Conservation (phyloP, 2,329 filamentous ascomycete genomes). For the Ceratocystis alfenasii region DNA sequence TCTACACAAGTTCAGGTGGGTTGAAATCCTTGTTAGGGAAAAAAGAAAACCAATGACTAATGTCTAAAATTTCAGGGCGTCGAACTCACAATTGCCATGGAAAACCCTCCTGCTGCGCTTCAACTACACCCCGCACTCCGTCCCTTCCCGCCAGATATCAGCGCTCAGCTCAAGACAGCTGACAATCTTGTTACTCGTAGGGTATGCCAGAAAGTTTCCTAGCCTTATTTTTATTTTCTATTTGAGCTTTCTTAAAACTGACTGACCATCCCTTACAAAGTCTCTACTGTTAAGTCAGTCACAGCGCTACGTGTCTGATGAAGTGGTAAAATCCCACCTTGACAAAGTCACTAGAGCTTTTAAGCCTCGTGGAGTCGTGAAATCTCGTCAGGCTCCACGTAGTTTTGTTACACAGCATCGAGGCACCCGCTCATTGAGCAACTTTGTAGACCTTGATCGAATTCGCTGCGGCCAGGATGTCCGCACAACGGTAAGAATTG, state of each 20-base stretch:
- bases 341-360: constrained; percentile 1
- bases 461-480: constrained; percentile 44
- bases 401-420: not conserved
- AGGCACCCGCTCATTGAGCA: constrained; percentile 27
- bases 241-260: not conserved
- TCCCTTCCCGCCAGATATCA: not conserved
- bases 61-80: not conserved
- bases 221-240: not conserved
- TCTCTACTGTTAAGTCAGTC: not conserved
- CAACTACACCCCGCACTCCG: not conserved
- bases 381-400: not conserved
- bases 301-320: not conserved
- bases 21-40: not conserved
- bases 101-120: not conserved
- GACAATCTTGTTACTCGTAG: not conserved
- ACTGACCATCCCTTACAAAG: not conserved
- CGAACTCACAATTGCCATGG: not conserved
- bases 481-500: constrained; percentile 55
- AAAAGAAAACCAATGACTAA: not conserved
- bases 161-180: not conserved
- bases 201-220: not conserved
- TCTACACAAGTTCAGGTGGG: not conserved
- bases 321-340: constrained; percentile 4
- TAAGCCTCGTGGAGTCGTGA: constrained; percentile 4
- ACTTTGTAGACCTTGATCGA: constrained; percentile 43